Base-by-base conservation (phyloP, 176 grass and related monocot species). In the Dendrocalamus sinicus region DNA sequence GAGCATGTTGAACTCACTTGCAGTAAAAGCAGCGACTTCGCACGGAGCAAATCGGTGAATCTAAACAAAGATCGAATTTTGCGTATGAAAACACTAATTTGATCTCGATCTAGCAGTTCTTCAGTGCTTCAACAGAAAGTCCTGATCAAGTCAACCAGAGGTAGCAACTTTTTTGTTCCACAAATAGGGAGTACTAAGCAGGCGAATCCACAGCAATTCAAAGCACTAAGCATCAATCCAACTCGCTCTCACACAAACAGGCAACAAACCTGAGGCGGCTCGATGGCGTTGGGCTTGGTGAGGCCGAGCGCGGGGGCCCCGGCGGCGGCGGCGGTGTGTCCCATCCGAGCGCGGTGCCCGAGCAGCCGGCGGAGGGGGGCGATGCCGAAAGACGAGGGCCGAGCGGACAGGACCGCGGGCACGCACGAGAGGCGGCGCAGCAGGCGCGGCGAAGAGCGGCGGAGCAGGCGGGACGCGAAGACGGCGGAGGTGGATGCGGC, bases 201-300 rank as follows among this genome's bases (percentile, higher is more conserved):
- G 40, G 70, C 15, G 32, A 61, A 81, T 54, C 62, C 3, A n/a
- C 65, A 47, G 51, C 46, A 43, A 40, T 37, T 15, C 65, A 19
- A 92, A 78, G 45, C 65, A 24, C 13, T 9, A 81, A 15, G 44
- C 61, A 35, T 41, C 4, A 67, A 61, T 45, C 81, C 41, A 58
- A 61, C 1, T 7, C 40, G 51, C 15, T 58, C 13, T 16, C 68
- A 19, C 23, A 51, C 19, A 7, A n/a, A 14, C 74, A 52, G 1
- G 0, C 60, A 41, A 28, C 80, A 0, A 0, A 98, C 96, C 96
- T 99, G 91, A 37, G 90, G 96, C 55, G 73, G 81, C 81, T 94
- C 96, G 14, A 99, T 70, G 81, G 70, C 59, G 78, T 90, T 90
- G 50, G 96, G 66, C 71, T 94, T 92, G 46, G 96, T 99, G 37